A percentile compares a stretch with the other conserved stretches of the same genome.
These are phyloP conservation scores for Wickerhamomyces rabaulensis DNA, from an alignment of 805 yeast genomes.

Conservation along the genomic window DNA sequence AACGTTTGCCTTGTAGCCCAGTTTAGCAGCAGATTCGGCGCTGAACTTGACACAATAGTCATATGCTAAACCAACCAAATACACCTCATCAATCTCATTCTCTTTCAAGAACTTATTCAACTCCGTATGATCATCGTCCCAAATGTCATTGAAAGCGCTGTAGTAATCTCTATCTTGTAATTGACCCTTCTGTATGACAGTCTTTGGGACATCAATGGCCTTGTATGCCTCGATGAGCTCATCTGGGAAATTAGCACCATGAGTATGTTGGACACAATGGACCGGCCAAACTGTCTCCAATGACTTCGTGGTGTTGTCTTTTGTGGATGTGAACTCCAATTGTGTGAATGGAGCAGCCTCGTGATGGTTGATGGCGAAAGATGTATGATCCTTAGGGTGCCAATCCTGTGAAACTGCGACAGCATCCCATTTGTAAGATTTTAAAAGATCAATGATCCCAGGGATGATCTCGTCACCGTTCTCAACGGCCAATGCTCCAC, in stretches of 20 bases:
- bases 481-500: constrained; percentile 74
- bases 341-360: constrained; percentile 43
- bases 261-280: constrained; percentile 74
- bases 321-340: constrained; percentile 47
- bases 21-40: constrained; percentile 57
- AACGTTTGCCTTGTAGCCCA: constrained; percentile 64
- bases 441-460: constrained; percentile 42
- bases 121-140: constrained; percentile 70
- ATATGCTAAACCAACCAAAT: constrained; percentile 76
- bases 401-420: constrained; percentile 79
- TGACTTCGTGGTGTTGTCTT: constrained; percentile 24
- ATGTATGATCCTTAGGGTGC: constrained; percentile 77
- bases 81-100: constrained; percentile 52
- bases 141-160: constrained; percentile 79
- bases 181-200: constrained; percentile 66
- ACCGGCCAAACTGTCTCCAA: constrained; percentile 77
- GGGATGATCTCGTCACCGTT: constrained; percentile 57
- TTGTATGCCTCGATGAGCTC: constrained; percentile 35
- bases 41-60: constrained; percentile 83
- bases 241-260: constrained; percentile 60
- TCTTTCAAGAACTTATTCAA: constrained; percentile 42
- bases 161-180: constrained; percentile 74
- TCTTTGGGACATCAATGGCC: constrained; percentile 30
- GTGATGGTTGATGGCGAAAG: constrained; percentile 72
- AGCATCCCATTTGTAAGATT: constrained; percentile 49